A percentile compares a stretch with the other conserved stretches of the same genome.
Conservation (phyloP, 2,329 filamentous ascomycete genomes). For the Thermochaetoides dissita region DNA sequence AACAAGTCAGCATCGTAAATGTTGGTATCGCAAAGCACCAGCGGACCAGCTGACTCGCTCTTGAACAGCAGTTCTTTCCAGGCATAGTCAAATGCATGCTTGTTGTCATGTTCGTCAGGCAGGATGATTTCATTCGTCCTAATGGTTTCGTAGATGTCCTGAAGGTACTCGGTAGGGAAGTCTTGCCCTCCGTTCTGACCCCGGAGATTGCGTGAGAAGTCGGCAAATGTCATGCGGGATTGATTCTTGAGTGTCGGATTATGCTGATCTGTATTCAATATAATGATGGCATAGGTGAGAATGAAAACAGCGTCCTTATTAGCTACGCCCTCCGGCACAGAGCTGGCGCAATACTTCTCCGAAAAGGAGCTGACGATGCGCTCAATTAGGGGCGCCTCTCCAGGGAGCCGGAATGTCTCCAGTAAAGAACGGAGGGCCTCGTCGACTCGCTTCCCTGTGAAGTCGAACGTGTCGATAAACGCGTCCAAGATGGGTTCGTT, state of each 20-base stretch:
- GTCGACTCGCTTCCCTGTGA: slow-evolving; percentile 71
- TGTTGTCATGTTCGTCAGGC: slow-evolving; percentile 92
- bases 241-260: slow-evolving; percentile 73
- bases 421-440: slow-evolving; percentile 80
- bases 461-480: slow-evolving; percentile 81
- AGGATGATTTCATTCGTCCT: slow-evolving; percentile 88
- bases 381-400: slow-evolving; percentile 85
- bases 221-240: slow-evolving; percentile 70
- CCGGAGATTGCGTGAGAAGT: slow-evolving; percentile 79
- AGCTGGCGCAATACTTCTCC: slow-evolving; percentile 64
- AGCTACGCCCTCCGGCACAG: slow-evolving; percentile 58
- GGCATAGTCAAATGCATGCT: slow-evolving; percentile 90
- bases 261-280: slow-evolving; percentile 94
- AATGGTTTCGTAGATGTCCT: slow-evolving; percentile 82
- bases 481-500: slow-evolving; percentile 75
- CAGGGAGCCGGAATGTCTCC: slow-evolving; percentile 82
- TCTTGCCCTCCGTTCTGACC: slow-evolving; percentile 78
- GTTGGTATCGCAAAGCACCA: slow-evolving; percentile 77
- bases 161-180: slow-evolving; percentile 70
- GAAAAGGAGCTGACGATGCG: slow-evolving; percentile 79
- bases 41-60: slow-evolving; percentile 57
- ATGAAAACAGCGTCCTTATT: slow-evolving; percentile 83
- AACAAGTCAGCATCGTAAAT: slow-evolving; percentile 98
- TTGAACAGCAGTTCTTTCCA: slow-evolving; percentile 92
- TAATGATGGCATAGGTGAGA: slow-evolving; percentile 89